Conservation (phyloP, 2,329 filamentous ascomycete genomes). For the Pseudopithomyces maydicus region DNA sequence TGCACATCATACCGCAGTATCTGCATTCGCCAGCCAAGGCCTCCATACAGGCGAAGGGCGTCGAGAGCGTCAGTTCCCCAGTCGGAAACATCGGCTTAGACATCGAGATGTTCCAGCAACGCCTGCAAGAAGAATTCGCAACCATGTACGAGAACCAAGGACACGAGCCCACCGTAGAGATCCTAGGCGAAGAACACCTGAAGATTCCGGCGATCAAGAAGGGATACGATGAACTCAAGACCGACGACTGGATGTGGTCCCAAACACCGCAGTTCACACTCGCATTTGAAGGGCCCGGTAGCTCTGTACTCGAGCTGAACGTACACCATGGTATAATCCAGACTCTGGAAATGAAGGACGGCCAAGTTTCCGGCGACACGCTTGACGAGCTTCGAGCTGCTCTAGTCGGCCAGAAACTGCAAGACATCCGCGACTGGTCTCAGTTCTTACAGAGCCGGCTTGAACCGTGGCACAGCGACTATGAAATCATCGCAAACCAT, state of each 20-base stretch:
- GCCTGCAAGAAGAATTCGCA: constrained; percentile 64
- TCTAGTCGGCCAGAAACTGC: constrained; percentile 50
- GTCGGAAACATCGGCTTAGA: constrained; percentile 76
- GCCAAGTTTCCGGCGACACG: constrained; percentile 3
- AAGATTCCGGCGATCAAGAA: constrained; percentile 61
- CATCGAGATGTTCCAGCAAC: constrained; percentile 50
- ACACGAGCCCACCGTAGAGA: constrained; percentile 45
- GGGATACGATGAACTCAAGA: constrained; percentile 68
- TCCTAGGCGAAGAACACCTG: constrained; percentile 60
- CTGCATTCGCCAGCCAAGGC: constrained; percentile 77
- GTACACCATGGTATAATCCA: constrained; percentile 63
- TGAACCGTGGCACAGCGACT: constrained; percentile 17
- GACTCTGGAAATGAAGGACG: constrained; percentile 47
- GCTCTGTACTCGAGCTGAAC: constrained; percentile 27
- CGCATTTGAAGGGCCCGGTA: constrained; percentile 54
- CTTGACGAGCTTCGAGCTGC: constrained; percentile 21
- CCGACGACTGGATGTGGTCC: constrained; percentile 75
- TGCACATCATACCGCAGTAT: constrained; percentile 70
- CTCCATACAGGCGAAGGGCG: constrained; percentile 80
- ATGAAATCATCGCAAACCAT: constrained; percentile 18
- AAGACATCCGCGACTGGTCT: constrained; percentile 54
- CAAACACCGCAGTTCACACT: constrained; percentile 87
- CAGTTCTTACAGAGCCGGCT: constrained; percentile 24
- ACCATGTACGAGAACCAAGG: constrained; percentile 63
- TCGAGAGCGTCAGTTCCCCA: constrained; percentile 86